Conservation (phyloP, 2,329 filamentous ascomycete species). For the Xylaria sp. region DNA sequence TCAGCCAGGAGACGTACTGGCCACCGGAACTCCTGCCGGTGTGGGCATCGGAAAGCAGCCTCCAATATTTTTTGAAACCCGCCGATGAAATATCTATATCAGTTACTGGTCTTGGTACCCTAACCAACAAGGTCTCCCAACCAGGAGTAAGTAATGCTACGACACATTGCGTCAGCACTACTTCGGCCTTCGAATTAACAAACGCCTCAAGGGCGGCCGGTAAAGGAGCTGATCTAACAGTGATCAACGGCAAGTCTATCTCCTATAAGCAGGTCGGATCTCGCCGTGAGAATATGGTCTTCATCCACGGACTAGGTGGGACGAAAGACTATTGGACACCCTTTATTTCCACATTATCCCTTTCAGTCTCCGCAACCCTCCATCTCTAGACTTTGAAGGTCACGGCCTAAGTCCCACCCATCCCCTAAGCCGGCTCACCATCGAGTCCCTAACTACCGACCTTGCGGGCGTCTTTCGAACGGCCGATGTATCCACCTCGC, state of each 20-base stretch:
- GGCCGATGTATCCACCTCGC: conserved; percentile 9
- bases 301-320: conserved; percentile 31
- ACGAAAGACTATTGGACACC: conserved; percentile 34
- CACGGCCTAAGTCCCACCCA: conserved; percentile 34
- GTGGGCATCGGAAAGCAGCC: conserved; percentile 35
- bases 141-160: conserved; percentile 1
- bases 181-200: conserved; percentile 28
- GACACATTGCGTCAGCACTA: background rate
- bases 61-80: conserved; percentile 29
- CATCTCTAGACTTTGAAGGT: conserved; percentile 36
- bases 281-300: conserved; percentile 24
- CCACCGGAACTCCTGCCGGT: conserved; percentile 35
- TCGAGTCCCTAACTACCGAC: conserved; percentile 24
- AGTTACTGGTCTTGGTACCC: conserved; percentile 31
- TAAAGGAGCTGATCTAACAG: conserved; percentile 8
- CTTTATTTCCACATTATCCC: conserved; percentile 18
- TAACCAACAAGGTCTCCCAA: conserved; percentile 29
- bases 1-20: conserved; percentile 32
- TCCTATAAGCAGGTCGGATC: conserved; percentile 22
- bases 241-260: conserved; percentile 24
- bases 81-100: conserved; percentile 36
- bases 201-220: conserved; percentile 13
- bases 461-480: conserved; percentile 20
- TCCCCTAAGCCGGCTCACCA: conserved; percentile 31
- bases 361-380: conserved; percentile 1